Percentiles rank a stretch among this genome's conserved stretches.
Conservation (phyloP, 2,329 filamentous ascomycete species). For the Lasiodiplodia hormozganensis region DNA sequence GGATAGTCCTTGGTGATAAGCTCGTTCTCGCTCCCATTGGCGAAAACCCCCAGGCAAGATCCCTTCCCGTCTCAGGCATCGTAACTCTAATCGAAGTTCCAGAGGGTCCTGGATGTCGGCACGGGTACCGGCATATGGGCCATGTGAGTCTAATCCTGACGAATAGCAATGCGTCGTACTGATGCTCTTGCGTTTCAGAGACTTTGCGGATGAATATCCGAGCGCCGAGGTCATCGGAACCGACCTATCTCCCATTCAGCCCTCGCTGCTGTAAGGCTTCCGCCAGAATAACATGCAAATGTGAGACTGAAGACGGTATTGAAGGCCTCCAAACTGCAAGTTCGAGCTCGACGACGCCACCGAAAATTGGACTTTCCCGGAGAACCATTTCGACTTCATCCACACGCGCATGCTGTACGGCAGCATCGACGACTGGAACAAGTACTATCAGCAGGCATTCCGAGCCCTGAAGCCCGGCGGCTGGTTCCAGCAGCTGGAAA, state of each 20-base stretch:
- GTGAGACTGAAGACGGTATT: slow-evolving; percentile 56
- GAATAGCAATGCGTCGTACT: slow-evolving; percentile 19
- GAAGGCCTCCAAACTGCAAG: slow-evolving; percentile 55
- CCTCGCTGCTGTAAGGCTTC: slow-evolving; percentile 34
- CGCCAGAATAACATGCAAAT: slow-evolving; percentile 38
- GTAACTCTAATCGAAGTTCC: background rate
- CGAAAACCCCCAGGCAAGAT: slow-evolving; percentile 33
- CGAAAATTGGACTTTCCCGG: slow-evolving; percentile 40
- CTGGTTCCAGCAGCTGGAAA: slow-evolving; percentile 40
- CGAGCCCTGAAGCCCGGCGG: slow-evolving; percentile 36
- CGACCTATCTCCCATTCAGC: slow-evolving; percentile 56
- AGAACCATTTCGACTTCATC: slow-evolving; percentile 37
- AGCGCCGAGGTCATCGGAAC: slow-evolving; percentile 50
- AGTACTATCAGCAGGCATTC: slow-evolving; percentile 35
- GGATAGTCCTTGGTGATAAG: slow-evolving; percentile 37
- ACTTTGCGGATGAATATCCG: slow-evolving; percentile 43
- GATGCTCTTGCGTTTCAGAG: slow-evolving; percentile 33
- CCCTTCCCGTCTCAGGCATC: too few relatives aligned
- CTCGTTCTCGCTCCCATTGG: slow-evolving; percentile 37
- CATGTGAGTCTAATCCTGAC: slow-evolving; percentile 36
- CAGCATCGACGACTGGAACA: slow-evolving; percentile 36
- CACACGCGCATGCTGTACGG: slow-evolving; percentile 35
- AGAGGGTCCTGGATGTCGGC: slow-evolving; percentile 47
- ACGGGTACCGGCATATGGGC: slow-evolving; percentile 52
- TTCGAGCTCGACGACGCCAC: slow-evolving; percentile 61